Evolutionary conservation across 208 protist species (phyloP).

Genomic region (Crithidia acanthocephali): DNA sequence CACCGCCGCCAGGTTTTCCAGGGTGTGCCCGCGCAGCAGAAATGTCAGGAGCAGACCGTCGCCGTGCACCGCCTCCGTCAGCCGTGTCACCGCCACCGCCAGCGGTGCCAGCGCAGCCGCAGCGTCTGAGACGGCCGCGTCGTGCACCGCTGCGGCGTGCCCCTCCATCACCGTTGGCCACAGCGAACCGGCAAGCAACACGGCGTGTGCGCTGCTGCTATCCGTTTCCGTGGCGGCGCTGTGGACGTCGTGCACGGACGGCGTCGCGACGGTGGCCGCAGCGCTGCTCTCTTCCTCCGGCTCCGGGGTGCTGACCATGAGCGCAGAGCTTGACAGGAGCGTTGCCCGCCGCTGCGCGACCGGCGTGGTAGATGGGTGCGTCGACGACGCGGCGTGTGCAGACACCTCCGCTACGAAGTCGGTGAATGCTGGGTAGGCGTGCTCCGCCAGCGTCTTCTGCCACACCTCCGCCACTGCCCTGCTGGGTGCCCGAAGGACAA

Average conservation of each 20-base stretch:
- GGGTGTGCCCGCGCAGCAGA: slow-evolving; percentile 3
- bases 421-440: slow-evolving; percentile 22
- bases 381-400: not conserved
- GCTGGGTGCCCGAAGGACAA: slow-evolving; percentile 13
- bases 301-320: not conserved
- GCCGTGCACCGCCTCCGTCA: not conserved
- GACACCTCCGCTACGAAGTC: slow-evolving; percentile 12
- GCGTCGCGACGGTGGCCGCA: too few species aligned
- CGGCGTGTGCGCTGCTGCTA: slow-evolving; percentile 15
- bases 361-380: not conserved
- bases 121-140: slow-evolving; percentile 10
- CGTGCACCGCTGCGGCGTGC: slow-evolving; percentile 5
- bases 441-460: slow-evolving; percentile 4
- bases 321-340: slow-evolving; percentile 3
- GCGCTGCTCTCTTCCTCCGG: not conserved
- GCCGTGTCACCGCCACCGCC: not conserved
- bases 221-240: too few species aligned
- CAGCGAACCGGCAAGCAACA: slow-evolving; percentile 16
- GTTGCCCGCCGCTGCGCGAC: not conserved
- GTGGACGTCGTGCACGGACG: too few species aligned
- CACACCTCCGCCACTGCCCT: not conserved
- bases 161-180: slow-evolving; percentile 15
- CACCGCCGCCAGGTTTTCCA: not conserved
- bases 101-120: not conserved
- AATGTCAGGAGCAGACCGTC: slow-evolving; percentile 5